Conservation (phyloP, 192 early-diverging fungal species). For the Thoreauomyces humboldtii region DNA sequence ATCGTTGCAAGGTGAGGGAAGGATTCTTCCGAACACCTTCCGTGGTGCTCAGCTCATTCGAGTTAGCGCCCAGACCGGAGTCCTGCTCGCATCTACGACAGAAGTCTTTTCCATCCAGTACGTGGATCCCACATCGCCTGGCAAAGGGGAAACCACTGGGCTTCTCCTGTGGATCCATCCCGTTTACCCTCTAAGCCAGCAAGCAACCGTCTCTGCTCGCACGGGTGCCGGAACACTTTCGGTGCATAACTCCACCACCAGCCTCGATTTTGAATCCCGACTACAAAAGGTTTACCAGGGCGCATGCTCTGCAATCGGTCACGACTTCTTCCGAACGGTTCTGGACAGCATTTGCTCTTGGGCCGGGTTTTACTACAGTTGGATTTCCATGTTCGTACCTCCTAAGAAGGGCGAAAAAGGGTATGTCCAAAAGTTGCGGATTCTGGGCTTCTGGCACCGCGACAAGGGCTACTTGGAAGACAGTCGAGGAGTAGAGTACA, state of each 20-base stretch:
- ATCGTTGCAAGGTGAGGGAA: background rate
- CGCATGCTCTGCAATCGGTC: conserved; percentile 9
- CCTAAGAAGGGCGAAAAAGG: background rate
- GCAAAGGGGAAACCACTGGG: background rate
- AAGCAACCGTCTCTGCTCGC: background rate
- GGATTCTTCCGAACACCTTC: background rate
- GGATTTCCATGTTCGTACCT: conserved; percentile 6
- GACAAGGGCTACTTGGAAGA: conserved; percentile 11
- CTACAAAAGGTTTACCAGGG: conserved; percentile 1
- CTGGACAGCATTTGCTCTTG: conserved; percentile 1
- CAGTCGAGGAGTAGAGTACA: background rate
- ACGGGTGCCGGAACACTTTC: background rate
- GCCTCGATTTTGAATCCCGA: conserved; percentile 1
- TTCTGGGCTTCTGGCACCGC: conserved; percentile 1
- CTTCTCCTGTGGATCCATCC: conserved; percentile 2
- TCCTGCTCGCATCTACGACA: background rate
- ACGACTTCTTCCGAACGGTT: conserved; percentile 10
- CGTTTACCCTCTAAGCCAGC: background rate
- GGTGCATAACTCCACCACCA: background rate
- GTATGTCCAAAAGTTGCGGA: background rate
- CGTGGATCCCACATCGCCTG: background rate
- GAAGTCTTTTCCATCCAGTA: background rate
- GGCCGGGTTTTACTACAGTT: conserved; percentile 9
- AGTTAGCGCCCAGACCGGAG: background rate
- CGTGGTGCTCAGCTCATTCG: conserved; percentile 2